These are phyloP conservation scores for Penicillium verhagenii DNA, from an alignment of 495 filamentous ascomycete species.

Conservation along the genomic window DNA sequence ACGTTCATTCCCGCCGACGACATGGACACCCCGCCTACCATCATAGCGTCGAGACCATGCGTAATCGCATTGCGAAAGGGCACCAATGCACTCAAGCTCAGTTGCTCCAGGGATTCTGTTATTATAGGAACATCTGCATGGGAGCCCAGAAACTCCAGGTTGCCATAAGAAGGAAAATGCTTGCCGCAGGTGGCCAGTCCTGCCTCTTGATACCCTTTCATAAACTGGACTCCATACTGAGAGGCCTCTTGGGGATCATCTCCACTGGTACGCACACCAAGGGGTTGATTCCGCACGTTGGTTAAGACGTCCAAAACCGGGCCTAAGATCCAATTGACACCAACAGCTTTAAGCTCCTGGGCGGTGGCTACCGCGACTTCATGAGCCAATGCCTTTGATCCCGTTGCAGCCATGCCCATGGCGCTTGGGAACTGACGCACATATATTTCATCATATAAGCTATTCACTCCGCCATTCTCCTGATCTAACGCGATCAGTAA, in stretches of 20 bases:
- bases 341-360: conserved; percentile 79
- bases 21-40: conserved; percentile 87
- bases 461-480: conserved; percentile 94
- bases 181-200: conserved; percentile 84
- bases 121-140: conserved; percentile 86
- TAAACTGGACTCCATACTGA: conserved; percentile 78
- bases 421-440: conserved; percentile 88
- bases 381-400: conserved; percentile 72
- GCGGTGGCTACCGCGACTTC: conserved; percentile 84
- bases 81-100: conserved; percentile 78
- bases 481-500: conserved; percentile 84
- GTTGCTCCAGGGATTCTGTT: conserved; percentile 83
- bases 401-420: conserved; percentile 87
- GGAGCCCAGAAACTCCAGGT: conserved; percentile 86
- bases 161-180: conserved; percentile 90
- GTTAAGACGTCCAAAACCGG: conserved; percentile 88
- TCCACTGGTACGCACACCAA: conserved; percentile 78
- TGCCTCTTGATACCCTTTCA: conserved; percentile 86
- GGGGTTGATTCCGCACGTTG: conserved; percentile 80
- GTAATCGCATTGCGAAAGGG: conserved; percentile 84
- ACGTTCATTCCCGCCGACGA: conserved; percentile 83
- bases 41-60: conserved; percentile 85
- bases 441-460: conserved; percentile 85
- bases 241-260: conserved; percentile 91
- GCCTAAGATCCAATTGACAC: conserved; percentile 87